Conservation (phyloP, 2,329 filamentous ascomycete species). For the Pyrenophora graminea region DNA sequence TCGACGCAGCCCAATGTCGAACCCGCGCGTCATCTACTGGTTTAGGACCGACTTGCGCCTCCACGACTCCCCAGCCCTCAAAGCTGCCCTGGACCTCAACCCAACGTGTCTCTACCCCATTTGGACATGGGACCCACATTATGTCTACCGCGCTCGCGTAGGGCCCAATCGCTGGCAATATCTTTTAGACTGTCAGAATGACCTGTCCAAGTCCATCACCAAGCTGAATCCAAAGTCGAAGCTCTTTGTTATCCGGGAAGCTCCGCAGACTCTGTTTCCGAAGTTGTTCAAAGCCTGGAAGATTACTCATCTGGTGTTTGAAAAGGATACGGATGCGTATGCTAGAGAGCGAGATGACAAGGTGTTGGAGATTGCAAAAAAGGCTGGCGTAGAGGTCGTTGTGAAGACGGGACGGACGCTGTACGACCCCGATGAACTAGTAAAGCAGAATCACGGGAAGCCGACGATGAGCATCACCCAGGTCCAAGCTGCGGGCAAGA, state of each 20-base stretch:
- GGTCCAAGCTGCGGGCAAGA: conserved; percentile 62
- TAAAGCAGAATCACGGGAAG: conserved; percentile 66
- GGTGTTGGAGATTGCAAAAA: conserved; percentile 62
- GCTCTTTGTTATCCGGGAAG: conserved; percentile 73
- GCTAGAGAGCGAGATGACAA: conserved; percentile 65
- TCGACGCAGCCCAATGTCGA: conserved; percentile 27
- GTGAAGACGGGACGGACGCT: conserved; percentile 67
- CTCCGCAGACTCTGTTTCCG: conserved; percentile 70
- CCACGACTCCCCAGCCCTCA: conserved; percentile 75
- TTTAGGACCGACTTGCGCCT: conserved; percentile 78
- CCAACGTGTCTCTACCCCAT: conserved; percentile 73
- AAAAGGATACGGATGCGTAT: conserved; percentile 78
- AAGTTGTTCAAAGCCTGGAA: conserved; percentile 75
- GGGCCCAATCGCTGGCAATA: conserved; percentile 75
- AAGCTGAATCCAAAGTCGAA: conserved; percentile 72
- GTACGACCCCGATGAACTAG: conserved; percentile 73
- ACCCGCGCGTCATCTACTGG: conserved; percentile 72
- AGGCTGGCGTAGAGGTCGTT: conserved; percentile 71
- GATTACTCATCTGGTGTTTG: conserved; percentile 76
- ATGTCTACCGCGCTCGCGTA: conserved; percentile 72
- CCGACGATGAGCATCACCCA: conserved; percentile 76
- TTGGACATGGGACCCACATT: conserved; percentile 82
- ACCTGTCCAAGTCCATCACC: conserved; percentile 69
- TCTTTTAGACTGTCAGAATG: conserved; percentile 72
- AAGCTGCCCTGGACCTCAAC: conserved; percentile 71